Evolutionary conservation across 2,329 filamentous ascomycete species (phyloP).

Genomic region (Colletotrichum sp.): DNA sequence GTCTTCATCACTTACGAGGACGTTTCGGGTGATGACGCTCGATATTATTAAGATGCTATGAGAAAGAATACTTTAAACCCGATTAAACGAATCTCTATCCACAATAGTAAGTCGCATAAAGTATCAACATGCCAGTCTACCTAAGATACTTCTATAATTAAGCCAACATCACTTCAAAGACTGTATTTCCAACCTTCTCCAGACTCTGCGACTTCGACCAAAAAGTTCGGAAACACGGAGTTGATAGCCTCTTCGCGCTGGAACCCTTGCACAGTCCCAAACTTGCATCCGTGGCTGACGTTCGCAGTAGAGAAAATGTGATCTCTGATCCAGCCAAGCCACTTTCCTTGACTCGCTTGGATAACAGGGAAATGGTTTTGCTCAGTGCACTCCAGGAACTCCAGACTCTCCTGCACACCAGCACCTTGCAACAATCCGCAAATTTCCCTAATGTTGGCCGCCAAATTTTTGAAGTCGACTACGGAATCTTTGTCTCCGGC

Average conservation of each 20-base stretch:
- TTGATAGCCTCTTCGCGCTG: background rate
- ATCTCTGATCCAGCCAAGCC: background rate
- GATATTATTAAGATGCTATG: background rate
- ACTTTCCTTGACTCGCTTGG: background rate
- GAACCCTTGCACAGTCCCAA: background rate
- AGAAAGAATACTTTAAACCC: background rate
- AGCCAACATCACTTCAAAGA: background rate
- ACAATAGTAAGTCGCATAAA: background rate
- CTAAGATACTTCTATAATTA: background rate
- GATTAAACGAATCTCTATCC: background rate
- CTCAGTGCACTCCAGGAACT: background rate
- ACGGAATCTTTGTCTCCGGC: background rate
- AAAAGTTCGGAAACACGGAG: background rate
- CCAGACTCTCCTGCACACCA: rapidly evolving
- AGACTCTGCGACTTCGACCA: background rate
- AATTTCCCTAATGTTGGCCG: background rate
- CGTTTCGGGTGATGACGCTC: background rate
- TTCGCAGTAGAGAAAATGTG: background rate
- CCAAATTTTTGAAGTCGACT: background rate
- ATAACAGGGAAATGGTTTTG: background rate
- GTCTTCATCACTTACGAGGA: background rate
- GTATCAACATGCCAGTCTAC: background rate
- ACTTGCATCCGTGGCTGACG: background rate
- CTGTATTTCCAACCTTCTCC: background rate
- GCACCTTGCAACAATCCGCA: background rate